Percentiles rank a stretch among this genome's conserved stretches.
phyloP scores from a whole-genome alignment of 2,329 filamentous ascomycete species.

The Fusarium sp. region DNA sequence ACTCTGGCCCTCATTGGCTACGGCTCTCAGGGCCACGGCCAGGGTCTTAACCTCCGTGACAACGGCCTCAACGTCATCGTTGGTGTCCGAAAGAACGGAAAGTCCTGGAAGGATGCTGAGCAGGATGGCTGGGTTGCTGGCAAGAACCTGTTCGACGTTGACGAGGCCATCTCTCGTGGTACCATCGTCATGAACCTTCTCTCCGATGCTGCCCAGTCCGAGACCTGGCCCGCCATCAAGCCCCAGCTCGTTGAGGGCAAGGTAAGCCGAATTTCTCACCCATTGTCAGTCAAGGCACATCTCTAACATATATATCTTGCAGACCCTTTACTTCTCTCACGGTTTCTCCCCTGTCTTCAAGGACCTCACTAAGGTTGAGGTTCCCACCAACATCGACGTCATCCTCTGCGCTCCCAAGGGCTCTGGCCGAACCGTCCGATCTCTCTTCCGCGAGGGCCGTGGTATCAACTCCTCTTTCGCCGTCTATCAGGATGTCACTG shows the following conservation, averaged over 20 bases:
- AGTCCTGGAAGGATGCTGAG: constrained; percentile 97
- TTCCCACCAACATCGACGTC: constrained; percentile 94
- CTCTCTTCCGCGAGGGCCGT: constrained; percentile 98
- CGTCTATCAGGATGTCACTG: constrained; percentile 97
- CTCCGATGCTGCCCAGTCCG: constrained; percentile 94
- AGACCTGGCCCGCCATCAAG: constrained; percentile 99
- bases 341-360: constrained; percentile 99
- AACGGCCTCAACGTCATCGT: constrained; percentile 99
- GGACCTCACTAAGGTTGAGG: constrained; percentile 98
- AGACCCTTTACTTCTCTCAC: constrained; percentile 99
- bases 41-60: constrained; percentile 99
- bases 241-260: constrained; percentile 98
- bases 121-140: constrained; percentile 98
- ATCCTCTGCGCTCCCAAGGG: constrained; percentile 99
- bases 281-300: not conserved
- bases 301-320: constrained; percentile 35
- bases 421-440: constrained; percentile 97
- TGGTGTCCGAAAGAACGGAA: constrained; percentile 96
- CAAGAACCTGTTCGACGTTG: constrained; percentile 98
- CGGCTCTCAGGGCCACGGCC: constrained; percentile 96
- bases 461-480: constrained; percentile 99
- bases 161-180: constrained; percentile 91
- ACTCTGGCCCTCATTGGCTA: constrained; percentile 99
- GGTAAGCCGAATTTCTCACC: constrained; percentile 62
- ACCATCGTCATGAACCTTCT: constrained; percentile 99